Evolutionary conservation across 2,329 filamentous ascomycete species (phyloP).

Genomic region (Ceratocystis harringtonii): DNA sequence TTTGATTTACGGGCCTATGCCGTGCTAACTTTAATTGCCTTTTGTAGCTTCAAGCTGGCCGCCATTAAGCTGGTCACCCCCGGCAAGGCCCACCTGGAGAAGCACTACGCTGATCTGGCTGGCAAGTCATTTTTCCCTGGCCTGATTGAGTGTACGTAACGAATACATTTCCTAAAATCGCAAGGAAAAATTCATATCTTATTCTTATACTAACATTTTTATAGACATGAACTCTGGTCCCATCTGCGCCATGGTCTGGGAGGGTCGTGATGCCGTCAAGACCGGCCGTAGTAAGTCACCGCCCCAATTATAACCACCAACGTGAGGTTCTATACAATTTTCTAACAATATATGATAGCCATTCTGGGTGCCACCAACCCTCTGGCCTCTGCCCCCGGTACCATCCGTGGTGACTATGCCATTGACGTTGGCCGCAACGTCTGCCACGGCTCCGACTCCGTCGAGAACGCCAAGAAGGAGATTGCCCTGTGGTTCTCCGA

Average conservation of each 20-base stretch:
- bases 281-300: constrained; percentile 63
- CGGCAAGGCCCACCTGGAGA: constrained; percentile 88
- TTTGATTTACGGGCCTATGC: background rate
- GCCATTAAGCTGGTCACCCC: constrained; percentile 92
- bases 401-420: constrained; percentile 90
- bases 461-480: constrained; percentile 99
- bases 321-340: constrained; percentile 14
- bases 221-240: constrained; percentile 93
- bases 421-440: constrained; percentile 83
- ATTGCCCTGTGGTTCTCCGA: constrained; percentile 97
- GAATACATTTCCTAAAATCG: background rate
- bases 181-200: background rate
- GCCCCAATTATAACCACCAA: background rate
- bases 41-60: constrained; percentile 79
- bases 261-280: constrained; percentile 97
- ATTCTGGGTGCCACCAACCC: constrained; percentile 99
- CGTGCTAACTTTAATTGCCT: background rate
- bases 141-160: constrained; percentile 71
- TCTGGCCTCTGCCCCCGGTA: constrained; percentile 81
- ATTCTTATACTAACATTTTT: constrained; percentile 18
- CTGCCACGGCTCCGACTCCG: constrained; percentile 97
- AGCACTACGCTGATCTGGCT: constrained; percentile 88
- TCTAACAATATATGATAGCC: constrained; percentile 29
- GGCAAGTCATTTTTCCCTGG: constrained; percentile 95
- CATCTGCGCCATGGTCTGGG: constrained; percentile 99